Conservation (phyloP, 1,139 yeast genomes). For the Candida smagusa region DNA sequence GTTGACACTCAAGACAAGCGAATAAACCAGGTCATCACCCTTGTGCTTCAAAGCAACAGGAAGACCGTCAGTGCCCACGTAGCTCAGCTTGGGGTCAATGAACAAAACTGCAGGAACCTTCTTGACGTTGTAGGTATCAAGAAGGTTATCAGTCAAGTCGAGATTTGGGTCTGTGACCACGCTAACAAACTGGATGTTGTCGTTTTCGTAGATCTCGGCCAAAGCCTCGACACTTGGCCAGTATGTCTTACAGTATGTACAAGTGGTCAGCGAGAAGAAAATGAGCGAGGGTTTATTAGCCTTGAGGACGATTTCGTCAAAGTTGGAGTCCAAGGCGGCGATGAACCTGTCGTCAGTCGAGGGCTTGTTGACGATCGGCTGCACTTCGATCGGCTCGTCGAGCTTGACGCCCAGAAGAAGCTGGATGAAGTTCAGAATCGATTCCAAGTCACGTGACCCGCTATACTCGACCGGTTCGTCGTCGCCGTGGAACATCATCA, state of each 20-base stretch:
- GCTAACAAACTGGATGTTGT: slow-evolving; percentile 34
- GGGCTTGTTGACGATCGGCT: neutral
- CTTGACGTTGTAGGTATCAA: slow-evolving; percentile 38
- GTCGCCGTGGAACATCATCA: slow-evolving; percentile 53
- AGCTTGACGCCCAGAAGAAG: slow-evolving; percentile 30
- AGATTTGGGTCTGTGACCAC: slow-evolving; percentile 4
- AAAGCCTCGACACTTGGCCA: slow-evolving; percentile 29
- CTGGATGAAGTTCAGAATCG: slow-evolving; percentile 46
- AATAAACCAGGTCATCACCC: slow-evolving; percentile 42
- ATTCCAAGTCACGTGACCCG: slow-evolving; percentile 46
- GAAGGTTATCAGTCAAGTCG: slow-evolving; percentile 5
- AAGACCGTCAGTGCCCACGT: slow-evolving; percentile 15
- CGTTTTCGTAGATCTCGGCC: slow-evolving; percentile 35
- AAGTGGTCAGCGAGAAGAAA: slow-evolving; percentile 40
- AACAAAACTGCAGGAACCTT: slow-evolving; percentile 55
- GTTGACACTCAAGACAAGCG: slow-evolving; percentile 51
- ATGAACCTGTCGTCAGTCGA: slow-evolving; percentile 3
- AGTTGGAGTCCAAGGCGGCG: slow-evolving; percentile 23
- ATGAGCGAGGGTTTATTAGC: slow-evolving; percentile 24
- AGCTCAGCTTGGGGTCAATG: slow-evolving; percentile 28
- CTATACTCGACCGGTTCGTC: slow-evolving; percentile 47
- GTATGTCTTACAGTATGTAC: slow-evolving; percentile 26
- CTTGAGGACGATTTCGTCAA: slow-evolving; percentile 28
- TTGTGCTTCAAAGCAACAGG: slow-evolving; percentile 32
- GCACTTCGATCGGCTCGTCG: slow-evolving; percentile 2